Evolutionary conservation across 768 basidiomycete genomes (phyloP), one percentile per base, ranked within the genome.

Genomic region (Pleurotus eryngii): DNA sequence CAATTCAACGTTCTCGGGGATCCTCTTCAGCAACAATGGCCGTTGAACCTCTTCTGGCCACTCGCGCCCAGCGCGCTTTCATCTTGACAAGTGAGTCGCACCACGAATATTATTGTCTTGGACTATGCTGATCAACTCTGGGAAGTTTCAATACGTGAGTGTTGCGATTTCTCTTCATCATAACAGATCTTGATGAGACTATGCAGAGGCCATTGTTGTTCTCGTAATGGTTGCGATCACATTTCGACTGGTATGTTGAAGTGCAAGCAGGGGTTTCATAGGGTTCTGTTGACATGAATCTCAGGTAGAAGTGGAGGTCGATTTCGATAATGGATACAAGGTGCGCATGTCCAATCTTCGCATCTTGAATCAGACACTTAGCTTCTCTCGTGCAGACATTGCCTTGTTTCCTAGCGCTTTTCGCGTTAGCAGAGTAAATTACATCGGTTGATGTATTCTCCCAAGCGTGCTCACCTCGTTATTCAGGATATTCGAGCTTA

Each of bases 361-460:
- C 37, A 12, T 5, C 46, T 7, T 11, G 18, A 18, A 35, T 39
- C 47, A 11, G 20, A n/a, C 15, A 55, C 46, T 61, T 37, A 57
- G 54, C 15, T 20, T 55, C 38, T 8, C 15, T 9, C 42, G 4
- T 26, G 15, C 18, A 60, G 57, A 56, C 58, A 4, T 47, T 57
- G 45, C 53, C 58, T 60, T 59, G 69, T 70, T 94, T 92, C 68
- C 82, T 94, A 4, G 89, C 89, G 3, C 76, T 94, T 5, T 94
- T 92, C 68, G 85, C 86, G 22, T 75, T 94, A 8, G 92, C 89
- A 57, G 90, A 90, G 91, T 92, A 67, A 50, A 82, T 71, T 38
- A 39, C 51, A 48, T 12, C 49, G 37, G 45, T 39, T 24, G 45
- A 6, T 11, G 12, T 56, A 30, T 27, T 14, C 18, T n/a, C 17